Conservation (phyloP, 768 basidiomycete genomes). For the Filobasidium wieringae region DNA sequence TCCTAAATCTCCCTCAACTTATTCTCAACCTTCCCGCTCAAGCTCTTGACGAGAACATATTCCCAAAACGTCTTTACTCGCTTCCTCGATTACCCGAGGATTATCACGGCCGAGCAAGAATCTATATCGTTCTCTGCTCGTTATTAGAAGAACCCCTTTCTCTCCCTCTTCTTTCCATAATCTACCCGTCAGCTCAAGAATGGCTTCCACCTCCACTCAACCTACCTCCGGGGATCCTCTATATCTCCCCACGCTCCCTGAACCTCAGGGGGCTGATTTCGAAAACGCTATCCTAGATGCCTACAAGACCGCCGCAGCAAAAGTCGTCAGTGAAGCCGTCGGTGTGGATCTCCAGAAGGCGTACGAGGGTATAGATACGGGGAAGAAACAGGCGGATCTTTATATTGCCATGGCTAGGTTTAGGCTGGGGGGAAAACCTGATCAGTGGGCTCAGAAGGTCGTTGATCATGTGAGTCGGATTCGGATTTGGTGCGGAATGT, state of each 20-base stretch:
- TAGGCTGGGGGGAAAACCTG: constrained; percentile 67
- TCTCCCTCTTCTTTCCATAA: too few relatives aligned
- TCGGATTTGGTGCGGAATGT: background rate
- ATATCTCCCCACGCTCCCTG: constrained; percentile 21
- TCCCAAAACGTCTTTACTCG: too few relatives aligned
- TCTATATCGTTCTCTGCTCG: too few relatives aligned
- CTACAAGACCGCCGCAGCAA: constrained; percentile 28
- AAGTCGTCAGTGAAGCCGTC: constrained; percentile 29
- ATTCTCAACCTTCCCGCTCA: too few relatives aligned
- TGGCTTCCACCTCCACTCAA: background rate
- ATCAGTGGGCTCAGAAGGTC: constrained; percentile 63
- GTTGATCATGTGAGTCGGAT: constrained; percentile 53
- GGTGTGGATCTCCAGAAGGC: constrained; percentile 52
- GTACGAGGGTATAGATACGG: constrained; percentile 73
- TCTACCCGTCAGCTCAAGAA: too few relatives aligned
- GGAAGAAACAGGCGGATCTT: constrained; percentile 85
- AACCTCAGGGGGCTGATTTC: constrained; percentile 18
- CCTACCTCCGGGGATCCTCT: background rate
- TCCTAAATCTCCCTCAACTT: too few relatives aligned
- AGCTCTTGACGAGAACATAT: too few relatives aligned
- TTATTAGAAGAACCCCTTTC: too few relatives aligned
- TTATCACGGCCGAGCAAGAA: too few relatives aligned
- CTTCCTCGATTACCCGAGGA: too few relatives aligned
- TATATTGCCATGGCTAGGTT: constrained; percentile 86
- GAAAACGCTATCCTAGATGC: constrained; percentile 23